Evolutionary conservation across 306 rosid genomes (phyloP).

Genomic region (Calophaca sinica): DNA sequence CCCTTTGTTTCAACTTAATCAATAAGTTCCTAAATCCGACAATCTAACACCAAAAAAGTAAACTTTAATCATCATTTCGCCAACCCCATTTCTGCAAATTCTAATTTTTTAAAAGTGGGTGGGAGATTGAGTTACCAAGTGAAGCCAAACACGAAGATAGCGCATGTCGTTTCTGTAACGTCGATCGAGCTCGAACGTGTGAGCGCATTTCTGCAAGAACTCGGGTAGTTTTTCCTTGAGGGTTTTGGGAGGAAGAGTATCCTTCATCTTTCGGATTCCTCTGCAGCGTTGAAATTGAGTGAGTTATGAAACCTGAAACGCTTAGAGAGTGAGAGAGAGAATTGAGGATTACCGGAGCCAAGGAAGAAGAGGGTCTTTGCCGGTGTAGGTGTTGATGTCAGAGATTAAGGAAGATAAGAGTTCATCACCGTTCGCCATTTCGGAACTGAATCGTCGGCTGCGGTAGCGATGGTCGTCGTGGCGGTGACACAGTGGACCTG

Average conservation of each 20-base stretch:
- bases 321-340: not conserved
- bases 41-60: not conserved
- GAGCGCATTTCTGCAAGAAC: conserved; percentile 75
- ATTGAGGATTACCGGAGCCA: conserved; percentile 76
- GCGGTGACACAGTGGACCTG: conserved; percentile 20
- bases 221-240: conserved; percentile 78
- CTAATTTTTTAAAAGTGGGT: not conserved
- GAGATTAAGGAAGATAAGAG: conserved; percentile 67
- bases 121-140: conserved; percentile 63
- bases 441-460: not conserved
- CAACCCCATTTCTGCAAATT: conserved; percentile 26
- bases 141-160: conserved; percentile 91
- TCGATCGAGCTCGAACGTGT: conserved; percentile 74
- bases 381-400: conserved; percentile 75
- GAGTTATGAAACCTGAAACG: conserved; percentile 26
- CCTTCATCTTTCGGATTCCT: conserved; percentile 81
- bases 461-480: conserved; percentile 39
- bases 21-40: conserved; percentile 17
- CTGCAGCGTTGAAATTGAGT: conserved; percentile 51
- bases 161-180: conserved; percentile 87
- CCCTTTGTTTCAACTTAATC: conserved; percentile 24
- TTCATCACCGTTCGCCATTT: conserved; percentile 56
- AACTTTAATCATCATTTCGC: conserved; percentile 33
- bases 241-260: conserved; percentile 59
- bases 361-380: conserved; percentile 92